Percentiles rank a stretch among this genome's conserved stretches.
Conservation (phyloP, 768 basidiomycete genomes). For the Tubosaeta sp. region DNA sequence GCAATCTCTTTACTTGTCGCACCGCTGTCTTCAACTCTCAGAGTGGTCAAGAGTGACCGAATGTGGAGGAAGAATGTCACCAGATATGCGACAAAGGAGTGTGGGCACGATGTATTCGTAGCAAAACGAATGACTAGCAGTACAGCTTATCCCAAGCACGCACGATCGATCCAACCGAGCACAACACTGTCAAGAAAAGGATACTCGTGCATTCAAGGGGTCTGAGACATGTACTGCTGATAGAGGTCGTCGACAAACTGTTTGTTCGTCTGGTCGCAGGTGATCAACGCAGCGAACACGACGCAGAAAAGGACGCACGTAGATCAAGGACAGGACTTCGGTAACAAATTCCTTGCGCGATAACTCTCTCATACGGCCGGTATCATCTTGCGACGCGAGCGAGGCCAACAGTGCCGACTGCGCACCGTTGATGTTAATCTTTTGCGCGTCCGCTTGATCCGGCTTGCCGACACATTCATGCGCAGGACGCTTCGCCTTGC, state of each 20-base stretch:
- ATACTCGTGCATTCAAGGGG: no score
- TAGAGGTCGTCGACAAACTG: slow-evolving; percentile 61
- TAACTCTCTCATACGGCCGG: slow-evolving; percentile 22
- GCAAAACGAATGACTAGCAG: no score
- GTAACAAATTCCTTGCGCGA: slow-evolving; percentile 56
- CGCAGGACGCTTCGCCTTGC: slow-evolving; percentile 17
- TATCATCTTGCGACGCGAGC: slow-evolving; percentile 16
- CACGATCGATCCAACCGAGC: no score
- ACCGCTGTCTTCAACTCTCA: no score
- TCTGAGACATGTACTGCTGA: slow-evolving; percentile 42
- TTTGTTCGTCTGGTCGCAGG: slow-evolving; percentile 50
- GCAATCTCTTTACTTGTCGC: no score
- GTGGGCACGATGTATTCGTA: no score
- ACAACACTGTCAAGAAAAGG: no score
- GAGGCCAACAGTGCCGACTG: slow-evolving; percentile 25
- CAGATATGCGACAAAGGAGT: no score
- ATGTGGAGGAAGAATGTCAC: no score
- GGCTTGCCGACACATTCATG: slow-evolving; percentile 2
- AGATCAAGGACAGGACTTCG: slow-evolving; percentile 57
- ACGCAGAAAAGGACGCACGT: slow-evolving; percentile 41
- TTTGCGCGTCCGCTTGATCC: slow-evolving; percentile 10
- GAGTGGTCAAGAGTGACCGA: no score
- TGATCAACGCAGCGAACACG: neutral
- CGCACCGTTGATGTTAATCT: slow-evolving; percentile 17
- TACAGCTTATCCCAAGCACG: no score